These are phyloP conservation scores for Rhododendron simsii DNA, from an alignment of 148 eudicot genomes.

Conservation along the genomic window DNA sequence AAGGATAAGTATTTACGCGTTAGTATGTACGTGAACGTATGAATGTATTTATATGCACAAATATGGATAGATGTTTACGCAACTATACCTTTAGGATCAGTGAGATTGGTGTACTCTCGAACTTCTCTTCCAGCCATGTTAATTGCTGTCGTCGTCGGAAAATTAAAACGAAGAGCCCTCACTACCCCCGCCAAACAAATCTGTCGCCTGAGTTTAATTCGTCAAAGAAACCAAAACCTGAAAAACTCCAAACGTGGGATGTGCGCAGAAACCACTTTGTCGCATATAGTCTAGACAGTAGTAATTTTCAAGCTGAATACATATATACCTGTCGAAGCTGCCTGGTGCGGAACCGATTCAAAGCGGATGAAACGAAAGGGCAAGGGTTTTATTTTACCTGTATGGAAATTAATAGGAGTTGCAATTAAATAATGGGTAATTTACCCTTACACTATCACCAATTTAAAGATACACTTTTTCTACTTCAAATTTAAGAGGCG, in stretches of 20 bases:
- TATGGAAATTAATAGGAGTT: too few relatives aligned
- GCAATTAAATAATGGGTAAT: too few relatives aligned
- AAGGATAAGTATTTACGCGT: background rate
- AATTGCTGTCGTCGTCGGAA: background rate
- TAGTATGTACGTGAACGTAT: background rate
- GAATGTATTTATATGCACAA: background rate
- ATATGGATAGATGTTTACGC: background rate
- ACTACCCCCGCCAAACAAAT: background rate
- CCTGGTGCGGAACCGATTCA: too few relatives aligned
- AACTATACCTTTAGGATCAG: constrained; percentile 86
- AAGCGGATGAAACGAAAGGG: too few relatives aligned
- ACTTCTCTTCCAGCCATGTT: constrained; percentile 93
- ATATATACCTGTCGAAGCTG: too few relatives aligned
- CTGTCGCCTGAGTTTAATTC: background rate
- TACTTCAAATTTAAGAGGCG: too few relatives aligned
- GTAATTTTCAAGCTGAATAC: too few relatives aligned
- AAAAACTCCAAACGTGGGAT: background rate
- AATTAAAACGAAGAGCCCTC: background rate
- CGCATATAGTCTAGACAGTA: background rate
- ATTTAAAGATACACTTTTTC: too few relatives aligned
- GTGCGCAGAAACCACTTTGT: background rate
- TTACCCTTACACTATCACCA: too few relatives aligned
- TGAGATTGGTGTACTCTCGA: constrained; percentile 88
- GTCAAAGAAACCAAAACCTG: background rate
- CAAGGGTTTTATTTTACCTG: too few relatives aligned